phyloP scores from a whole-genome alignment of 2,329 filamentous ascomycete species.

The Dothiorella sarmentorum region DNA sequence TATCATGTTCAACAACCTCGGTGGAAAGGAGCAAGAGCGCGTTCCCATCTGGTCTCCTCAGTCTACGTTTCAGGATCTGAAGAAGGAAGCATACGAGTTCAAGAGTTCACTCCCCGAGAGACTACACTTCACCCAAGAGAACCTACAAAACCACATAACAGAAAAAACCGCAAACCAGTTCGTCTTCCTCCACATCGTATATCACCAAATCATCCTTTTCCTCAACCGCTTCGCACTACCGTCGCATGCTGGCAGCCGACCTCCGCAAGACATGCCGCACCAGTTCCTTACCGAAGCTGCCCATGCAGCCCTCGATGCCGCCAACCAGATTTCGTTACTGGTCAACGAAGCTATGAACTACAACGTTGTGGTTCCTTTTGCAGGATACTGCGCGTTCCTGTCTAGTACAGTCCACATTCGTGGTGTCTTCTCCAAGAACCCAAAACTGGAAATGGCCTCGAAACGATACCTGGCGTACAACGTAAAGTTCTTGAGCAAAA shows the following conservation, averaged over 20 bases:
- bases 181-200: constrained; percentile 83
- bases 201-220: constrained; percentile 87
- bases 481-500: constrained; percentile 84
- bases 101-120: constrained; percentile 64
- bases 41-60: constrained; percentile 76
- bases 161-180: constrained; percentile 89
- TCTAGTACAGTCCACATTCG: constrained; percentile 93
- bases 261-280: constrained; percentile 68
- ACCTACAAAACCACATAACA: constrained; percentile 77
- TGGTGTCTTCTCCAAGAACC: constrained; percentile 83
- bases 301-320: constrained; percentile 74
- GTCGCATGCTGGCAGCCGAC: constrained; percentile 59
- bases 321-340: constrained; percentile 80
- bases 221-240: constrained; percentile 84
- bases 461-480: constrained; percentile 85
- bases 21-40: constrained; percentile 74
- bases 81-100: constrained; percentile 68
- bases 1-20: constrained; percentile 85
- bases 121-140: constrained; percentile 74
- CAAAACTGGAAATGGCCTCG: constrained; percentile 68
- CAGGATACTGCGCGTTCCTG: constrained; percentile 90
- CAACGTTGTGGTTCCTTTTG: constrained; percentile 83
- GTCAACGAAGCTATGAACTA: constrained; percentile 77
- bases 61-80: constrained; percentile 71
- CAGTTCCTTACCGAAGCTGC: constrained; percentile 74